Conservation (phyloP, 345 rosid species). For the Euclidium syriacum region DNA sequence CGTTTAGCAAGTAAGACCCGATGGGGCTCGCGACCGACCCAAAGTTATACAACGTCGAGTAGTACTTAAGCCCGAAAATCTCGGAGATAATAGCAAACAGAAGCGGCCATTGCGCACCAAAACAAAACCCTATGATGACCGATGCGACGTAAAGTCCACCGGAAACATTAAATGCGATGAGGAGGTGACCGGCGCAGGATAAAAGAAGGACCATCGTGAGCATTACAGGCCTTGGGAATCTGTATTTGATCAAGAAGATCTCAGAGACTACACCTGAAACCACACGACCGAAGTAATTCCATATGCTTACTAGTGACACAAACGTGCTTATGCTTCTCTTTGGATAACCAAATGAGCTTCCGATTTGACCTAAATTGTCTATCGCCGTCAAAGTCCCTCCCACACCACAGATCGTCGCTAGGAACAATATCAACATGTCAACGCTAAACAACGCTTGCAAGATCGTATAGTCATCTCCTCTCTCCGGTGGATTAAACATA, state of each 20-base stretch:
- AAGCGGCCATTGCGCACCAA: slow-evolving; percentile 49
- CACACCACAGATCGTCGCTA: slow-evolving; percentile 40
- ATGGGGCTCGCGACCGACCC: slow-evolving; percentile 43
- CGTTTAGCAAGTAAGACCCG: slow-evolving; percentile 45
- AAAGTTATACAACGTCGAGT: slow-evolving; percentile 43
- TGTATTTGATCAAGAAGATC: slow-evolving; percentile 38
- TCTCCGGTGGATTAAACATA: slow-evolving; percentile 42
- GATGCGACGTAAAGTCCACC: slow-evolving; percentile 50
- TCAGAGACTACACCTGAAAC: slow-evolving; percentile 44
- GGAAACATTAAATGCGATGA: slow-evolving; percentile 42
- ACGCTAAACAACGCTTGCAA: slow-evolving; percentile 51
- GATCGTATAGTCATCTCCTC: slow-evolving; percentile 52
- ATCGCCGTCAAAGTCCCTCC: slow-evolving; percentile 48
- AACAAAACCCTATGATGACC: slow-evolving; percentile 46
- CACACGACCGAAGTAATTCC: slow-evolving; percentile 54
- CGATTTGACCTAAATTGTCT: slow-evolving; percentile 48
- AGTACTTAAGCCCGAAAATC: slow-evolving; percentile 51
- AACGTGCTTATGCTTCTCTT: slow-evolving; percentile 37
- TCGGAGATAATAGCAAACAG: slow-evolving; percentile 47
- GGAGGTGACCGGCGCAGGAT: slow-evolving; percentile 41
- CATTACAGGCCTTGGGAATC: slow-evolving; percentile 42
- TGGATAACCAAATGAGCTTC: slow-evolving; percentile 38
- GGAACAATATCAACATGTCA: slow-evolving; percentile 48
- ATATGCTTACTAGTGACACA: slow-evolving; percentile 50
- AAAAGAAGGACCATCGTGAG: slow-evolving; percentile 36